A percentile compares a stretch with the other conserved stretches of the same genome.
phyloP scores from a whole-genome alignment of 2,329 filamentous ascomycete genomes.

The Hyphodiscus sp. region DNA sequence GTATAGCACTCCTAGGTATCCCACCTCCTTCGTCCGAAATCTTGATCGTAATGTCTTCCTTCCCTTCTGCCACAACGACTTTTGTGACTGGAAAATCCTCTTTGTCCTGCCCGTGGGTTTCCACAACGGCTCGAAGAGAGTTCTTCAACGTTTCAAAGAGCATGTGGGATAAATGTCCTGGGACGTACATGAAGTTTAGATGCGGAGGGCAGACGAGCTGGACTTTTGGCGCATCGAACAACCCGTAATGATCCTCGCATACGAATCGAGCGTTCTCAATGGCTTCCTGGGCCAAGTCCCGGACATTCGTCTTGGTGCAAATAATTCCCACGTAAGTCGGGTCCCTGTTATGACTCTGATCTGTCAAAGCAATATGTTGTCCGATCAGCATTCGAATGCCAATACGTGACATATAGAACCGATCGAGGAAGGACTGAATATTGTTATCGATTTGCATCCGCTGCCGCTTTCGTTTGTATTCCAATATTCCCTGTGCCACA shows the following conservation, averaged over 20 bases:
- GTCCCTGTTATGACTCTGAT: conserved; percentile 83
- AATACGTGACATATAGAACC: conserved; percentile 99
- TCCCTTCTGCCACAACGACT: conserved; percentile 94
- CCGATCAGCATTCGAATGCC: conserved; percentile 99
- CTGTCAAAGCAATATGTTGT: conserved; percentile 93
- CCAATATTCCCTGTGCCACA: conserved; percentile 93
- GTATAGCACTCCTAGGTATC: conserved; percentile 87
- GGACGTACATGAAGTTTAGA: conserved; percentile 98
- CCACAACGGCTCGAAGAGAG: conserved; percentile 91
- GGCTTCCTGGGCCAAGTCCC: conserved; percentile 89
- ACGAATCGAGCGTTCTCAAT: conserved; percentile 99
- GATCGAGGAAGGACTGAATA: conserved; percentile 94
- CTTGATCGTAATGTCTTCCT: conserved; percentile 99
- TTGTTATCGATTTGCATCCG: conserved; percentile 97
- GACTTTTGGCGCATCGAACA: conserved; percentile 94
- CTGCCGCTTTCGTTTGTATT: conserved; percentile 95
- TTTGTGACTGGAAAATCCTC: conserved; percentile 96
- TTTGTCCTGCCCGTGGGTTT: conserved; percentile 90
- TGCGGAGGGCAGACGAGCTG: conserved; percentile 93
- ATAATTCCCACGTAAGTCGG: conserved; percentile 97
- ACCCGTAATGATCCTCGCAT: conserved; percentile 95
- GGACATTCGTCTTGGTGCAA: conserved; percentile 96
- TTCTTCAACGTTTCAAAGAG: conserved; percentile 99
- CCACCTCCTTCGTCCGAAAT: conserved; percentile 95
- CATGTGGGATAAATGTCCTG: conserved; percentile 98